phyloP scores from a whole-genome alignment of 768 basidiomycete species.

The Boletales sp. region DNA sequence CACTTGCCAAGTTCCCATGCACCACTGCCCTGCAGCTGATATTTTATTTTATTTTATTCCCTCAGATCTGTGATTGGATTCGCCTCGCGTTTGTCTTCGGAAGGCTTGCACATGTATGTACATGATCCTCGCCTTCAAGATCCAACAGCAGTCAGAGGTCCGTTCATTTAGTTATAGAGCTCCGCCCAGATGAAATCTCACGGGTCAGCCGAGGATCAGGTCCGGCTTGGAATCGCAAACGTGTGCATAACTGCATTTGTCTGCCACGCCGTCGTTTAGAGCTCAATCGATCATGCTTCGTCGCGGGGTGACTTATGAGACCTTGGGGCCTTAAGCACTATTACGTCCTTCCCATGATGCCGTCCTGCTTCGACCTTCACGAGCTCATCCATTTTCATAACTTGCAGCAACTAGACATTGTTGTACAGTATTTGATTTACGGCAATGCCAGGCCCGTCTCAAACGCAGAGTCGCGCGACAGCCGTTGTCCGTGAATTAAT shows the following conservation, averaged over 20 bases:
- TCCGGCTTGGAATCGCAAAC: slow-evolving; percentile 22
- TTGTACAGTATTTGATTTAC: slow-evolving; percentile 21
- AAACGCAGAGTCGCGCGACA: slow-evolving; percentile 26
- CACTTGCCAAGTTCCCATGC: slow-evolving; percentile 22
- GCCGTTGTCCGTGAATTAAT: slow-evolving; percentile 30
- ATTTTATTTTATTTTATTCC: slow-evolving; percentile 11
- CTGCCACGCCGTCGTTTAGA: slow-evolving; percentile 22
- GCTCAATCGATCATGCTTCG: slow-evolving; percentile 10
- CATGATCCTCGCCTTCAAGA: slow-evolving; percentile 27
- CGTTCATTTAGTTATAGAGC: slow-evolving; percentile 30
- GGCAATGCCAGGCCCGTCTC: slow-evolving; percentile 22
- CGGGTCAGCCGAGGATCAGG: slow-evolving; percentile 33
- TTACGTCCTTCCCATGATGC: slow-evolving; percentile 28
- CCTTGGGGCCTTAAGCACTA: slow-evolving; percentile 24
- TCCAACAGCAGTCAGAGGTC: slow-evolving; percentile 24
- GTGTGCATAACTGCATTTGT: slow-evolving; percentile 21
- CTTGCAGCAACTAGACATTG: slow-evolving; percentile 24
- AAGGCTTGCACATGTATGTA: slow-evolving; percentile 20
- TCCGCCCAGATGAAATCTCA: slow-evolving; percentile 30
- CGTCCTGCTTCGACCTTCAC: slow-evolving; percentile 21
- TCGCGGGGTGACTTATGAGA: slow-evolving; percentile 22
- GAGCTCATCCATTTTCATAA: slow-evolving; percentile 26
- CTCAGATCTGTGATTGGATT: slow-evolving; percentile 10
- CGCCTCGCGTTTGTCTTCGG: slow-evolving; percentile 20
- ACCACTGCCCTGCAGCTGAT: slow-evolving; percentile 4